Evolutionary conservation across 495 filamentous ascomycete genomes (phyloP), one percentile per base, ranked within the genome.

Genomic region (Hyaloscypha hepaticicola): DNA sequence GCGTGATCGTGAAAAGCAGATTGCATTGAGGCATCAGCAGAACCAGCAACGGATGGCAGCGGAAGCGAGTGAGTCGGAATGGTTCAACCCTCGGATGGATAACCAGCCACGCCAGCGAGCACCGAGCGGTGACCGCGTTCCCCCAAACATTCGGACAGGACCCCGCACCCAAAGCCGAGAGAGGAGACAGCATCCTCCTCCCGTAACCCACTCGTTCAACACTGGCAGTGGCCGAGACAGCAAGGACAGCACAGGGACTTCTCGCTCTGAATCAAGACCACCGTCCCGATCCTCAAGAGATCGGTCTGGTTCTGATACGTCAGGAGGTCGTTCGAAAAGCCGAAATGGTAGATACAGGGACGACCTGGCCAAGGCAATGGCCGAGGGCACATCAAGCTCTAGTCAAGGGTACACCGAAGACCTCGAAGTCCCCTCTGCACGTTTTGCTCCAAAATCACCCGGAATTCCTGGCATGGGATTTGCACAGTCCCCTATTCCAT

Each of bases 251-350:
- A n/a, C 41, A 14, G 58, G n/a, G 29, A 62, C 60, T 1, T 62
- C 55, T 24, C 71, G 66, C 25, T 70, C 71, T 14, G 64, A 52
- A 19, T 69, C 73, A 16, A 70, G 69, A 41, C 71, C 73, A 19
- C 67, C 77, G 6, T 82, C 81, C 50, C 76, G 85, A 27, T 64
- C 77, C 3, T 82, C 81, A 29, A 75, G 86, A 29, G 85, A 87
- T 55, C 81, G 87, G 26, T 88, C 87, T 50, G 82, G 79, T 57
- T 89, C 88, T 0, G 85, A 89, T 55, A 79, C 83, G 4, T 83
- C 82, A 45, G 77, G 77, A 5, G 71, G 70, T 34, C 81, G 82
- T 14, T 85, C 85, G 3, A 81, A 82, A 65, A 85, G 79, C 64
- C 82, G 85, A 22, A 83, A 82, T 52, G 76, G 71, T 55, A 73